Percentiles rank a stretch among this genome's conserved stretches.
Conservation (phyloP, 768 basidiomycete species). For the Kwoniella sp. region DNA sequence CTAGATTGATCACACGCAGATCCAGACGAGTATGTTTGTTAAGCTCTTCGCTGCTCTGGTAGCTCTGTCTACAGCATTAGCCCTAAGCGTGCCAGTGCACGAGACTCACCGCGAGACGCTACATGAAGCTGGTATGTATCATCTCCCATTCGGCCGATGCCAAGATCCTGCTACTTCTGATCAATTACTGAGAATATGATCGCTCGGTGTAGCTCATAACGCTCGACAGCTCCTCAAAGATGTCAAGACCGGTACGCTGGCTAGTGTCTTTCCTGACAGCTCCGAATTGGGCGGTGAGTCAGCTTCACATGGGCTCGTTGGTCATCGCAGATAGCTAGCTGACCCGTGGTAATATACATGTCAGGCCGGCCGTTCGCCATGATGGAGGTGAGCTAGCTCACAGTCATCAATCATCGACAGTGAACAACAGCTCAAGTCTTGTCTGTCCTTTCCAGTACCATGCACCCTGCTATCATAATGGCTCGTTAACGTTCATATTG, state of each 20-base stretch:
- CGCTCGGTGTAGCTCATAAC: slow-evolving; percentile 6
- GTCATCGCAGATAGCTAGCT: background rate
- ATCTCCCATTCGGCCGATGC: slow-evolving; percentile 5
- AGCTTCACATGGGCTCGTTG: slow-evolving; percentile 1
- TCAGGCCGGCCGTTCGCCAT: slow-evolving; percentile 49
- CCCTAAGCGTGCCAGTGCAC: background rate
- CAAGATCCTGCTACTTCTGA: background rate
- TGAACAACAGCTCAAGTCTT: no score
- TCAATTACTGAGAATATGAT: no score
- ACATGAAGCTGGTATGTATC: slow-evolving; percentile 20
- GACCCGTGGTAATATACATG: background rate
- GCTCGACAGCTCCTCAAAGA: slow-evolving; percentile 5
- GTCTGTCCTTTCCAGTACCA: no score
- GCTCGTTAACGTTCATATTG: slow-evolving; percentile 49
- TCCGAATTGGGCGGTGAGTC: slow-evolving; percentile 35
- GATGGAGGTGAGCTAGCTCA: slow-evolving; percentile 42
- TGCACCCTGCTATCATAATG: slow-evolving; percentile 50
- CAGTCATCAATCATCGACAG: background rate
- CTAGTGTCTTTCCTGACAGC: slow-evolving; percentile 43
- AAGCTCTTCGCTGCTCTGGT: background rate
- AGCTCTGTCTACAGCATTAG: background rate
- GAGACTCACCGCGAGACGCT: slow-evolving; percentile 15
- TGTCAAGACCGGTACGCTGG: slow-evolving; percentile 45
- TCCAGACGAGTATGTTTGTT: background rate
- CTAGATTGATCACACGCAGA: no score